A percentile compares a stretch with the other conserved stretches of the same genome.
phyloP scores from a whole-genome alignment of 495 filamentous ascomycete genomes.

The Tuber borchii region DNA sequence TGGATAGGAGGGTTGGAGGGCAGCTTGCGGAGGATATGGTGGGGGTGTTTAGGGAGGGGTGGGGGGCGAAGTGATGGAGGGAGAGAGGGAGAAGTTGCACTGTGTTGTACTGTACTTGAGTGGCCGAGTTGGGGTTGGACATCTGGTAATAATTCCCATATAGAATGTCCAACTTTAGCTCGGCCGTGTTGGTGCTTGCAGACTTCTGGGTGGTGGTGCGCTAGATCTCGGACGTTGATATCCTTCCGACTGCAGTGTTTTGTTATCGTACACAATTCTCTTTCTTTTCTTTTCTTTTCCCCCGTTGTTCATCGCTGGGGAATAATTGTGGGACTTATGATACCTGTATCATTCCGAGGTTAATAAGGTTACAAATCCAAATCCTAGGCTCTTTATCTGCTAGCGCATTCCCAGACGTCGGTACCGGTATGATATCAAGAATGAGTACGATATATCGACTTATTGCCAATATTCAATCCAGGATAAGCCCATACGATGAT shows the following conservation, averaged over 20 bases:
- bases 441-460: neutral
- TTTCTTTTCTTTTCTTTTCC: neutral
- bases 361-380: neutral
- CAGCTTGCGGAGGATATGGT: constrained; percentile 57
- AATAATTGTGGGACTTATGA: neutral
- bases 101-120: neutral
- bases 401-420: neutral
- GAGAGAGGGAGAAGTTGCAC: neutral
- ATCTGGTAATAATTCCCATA: too few species aligned
- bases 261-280: neutral
- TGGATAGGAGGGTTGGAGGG: constrained; percentile 56
- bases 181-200: neutral
- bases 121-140: too few species aligned
- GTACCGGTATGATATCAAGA: neutral
- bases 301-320: neutral
- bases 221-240: neutral
- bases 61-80: constrained; percentile 47
- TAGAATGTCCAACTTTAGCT: too few species aligned
- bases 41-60: constrained; percentile 63
- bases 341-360: too few species aligned
- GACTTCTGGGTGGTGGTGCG: neutral
- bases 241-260: neutral
- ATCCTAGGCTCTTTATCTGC: neutral
- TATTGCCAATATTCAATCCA: neutral
- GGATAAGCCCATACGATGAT: neutral